These are phyloP conservation scores for Lolium rigidum DNA, from an alignment of 176 grass and related monocot species.

Conservation along the genomic window DNA sequence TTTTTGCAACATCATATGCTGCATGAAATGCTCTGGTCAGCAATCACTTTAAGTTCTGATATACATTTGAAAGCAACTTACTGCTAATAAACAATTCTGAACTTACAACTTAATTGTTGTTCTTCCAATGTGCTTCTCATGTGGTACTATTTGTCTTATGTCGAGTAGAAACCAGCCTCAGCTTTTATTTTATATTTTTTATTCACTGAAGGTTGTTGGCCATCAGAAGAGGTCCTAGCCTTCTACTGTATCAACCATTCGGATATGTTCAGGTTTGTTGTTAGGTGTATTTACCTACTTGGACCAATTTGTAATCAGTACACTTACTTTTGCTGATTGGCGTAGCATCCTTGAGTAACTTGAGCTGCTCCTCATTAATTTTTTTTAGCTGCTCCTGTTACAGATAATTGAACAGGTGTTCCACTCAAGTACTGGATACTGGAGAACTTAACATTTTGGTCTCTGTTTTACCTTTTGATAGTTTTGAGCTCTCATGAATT, in stretches of 20 bases:
- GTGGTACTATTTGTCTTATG: slow-evolving; percentile 4
- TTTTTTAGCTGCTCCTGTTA: background rate
- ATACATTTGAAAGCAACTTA: slow-evolving; percentile 17
- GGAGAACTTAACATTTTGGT: slow-evolving; percentile 19
- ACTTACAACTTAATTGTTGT: slow-evolving; percentile 6
- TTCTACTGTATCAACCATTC: slow-evolving; percentile 82
- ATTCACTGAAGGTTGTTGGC: slow-evolving; percentile 73
- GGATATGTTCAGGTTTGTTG: slow-evolving; percentile 79
- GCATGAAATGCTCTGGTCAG: background rate
- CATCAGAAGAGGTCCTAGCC: slow-evolving; percentile 97
- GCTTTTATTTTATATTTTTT: slow-evolving; percentile 8
- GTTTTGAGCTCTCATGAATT: background rate
- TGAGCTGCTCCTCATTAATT: background rate
- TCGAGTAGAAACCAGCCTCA: slow-evolving; percentile 8
- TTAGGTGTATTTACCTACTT: slow-evolving; percentile 18
- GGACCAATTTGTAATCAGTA: background rate
- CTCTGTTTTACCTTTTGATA: background rate
- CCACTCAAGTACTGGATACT: slow-evolving; percentile 6
- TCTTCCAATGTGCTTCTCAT: slow-evolving; percentile 13
- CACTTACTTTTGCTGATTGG: slow-evolving; percentile 22
- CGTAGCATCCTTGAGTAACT: slow-evolving; percentile 22
- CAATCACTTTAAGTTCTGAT: slow-evolving; percentile 7
- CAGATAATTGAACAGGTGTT: background rate
- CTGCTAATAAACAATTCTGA: slow-evolving; percentile 28
- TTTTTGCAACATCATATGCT: slow-evolving; percentile 26